Evolutionary conservation across 2,329 filamentous ascomycete genomes (phyloP).

Genomic region (Coniochaeta sp.): DNA sequence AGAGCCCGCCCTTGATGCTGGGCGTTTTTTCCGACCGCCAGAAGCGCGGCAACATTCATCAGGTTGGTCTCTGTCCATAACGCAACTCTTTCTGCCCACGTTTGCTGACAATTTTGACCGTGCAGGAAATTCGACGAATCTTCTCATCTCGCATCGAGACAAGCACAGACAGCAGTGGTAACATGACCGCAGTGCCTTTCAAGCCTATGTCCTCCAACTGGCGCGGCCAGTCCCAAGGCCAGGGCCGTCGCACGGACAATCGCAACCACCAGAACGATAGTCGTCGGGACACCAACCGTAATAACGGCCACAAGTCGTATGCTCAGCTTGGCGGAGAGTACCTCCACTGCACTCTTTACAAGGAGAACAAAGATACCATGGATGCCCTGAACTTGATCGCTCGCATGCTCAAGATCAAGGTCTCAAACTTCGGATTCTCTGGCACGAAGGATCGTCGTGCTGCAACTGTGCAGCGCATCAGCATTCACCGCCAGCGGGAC

Average conservation of each 20-base stretch:
- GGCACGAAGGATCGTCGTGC: constrained; percentile 89
- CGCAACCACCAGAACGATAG: constrained; percentile 11
- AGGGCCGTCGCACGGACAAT: constrained; percentile 1
- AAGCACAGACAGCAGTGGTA: constrained; percentile 48
- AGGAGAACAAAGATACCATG: constrained; percentile 97
- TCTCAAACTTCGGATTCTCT: constrained; percentile 66
- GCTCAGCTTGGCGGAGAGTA: constrained; percentile 55
- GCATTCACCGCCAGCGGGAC: constrained; percentile 44
- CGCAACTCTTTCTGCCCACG: neutral
- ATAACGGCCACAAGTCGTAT: constrained; percentile 14
- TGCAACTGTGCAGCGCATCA: constrained; percentile 77
- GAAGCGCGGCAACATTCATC: constrained; percentile 41
- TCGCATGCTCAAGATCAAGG: constrained; percentile 65
- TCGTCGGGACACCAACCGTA: constrained; percentile 10
- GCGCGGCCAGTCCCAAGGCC: constrained; percentile 12
- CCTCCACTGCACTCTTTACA: constrained; percentile 87
- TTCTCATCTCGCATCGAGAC: constrained; percentile 77
- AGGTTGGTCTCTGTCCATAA: constrained; percentile 21
- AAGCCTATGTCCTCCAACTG: constrained; percentile 32
- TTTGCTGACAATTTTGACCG: neutral
- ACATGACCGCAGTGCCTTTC: constrained; percentile 58
- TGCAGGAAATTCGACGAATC: constrained; percentile 61
- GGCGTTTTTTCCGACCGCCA: constrained; percentile 34
- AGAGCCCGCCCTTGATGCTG: neutral
- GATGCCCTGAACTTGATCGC: constrained; percentile 74